Evolutionary conservation across 163 green algal species (phyloP).

Genomic region (Smithsoniella earleae): DNA sequence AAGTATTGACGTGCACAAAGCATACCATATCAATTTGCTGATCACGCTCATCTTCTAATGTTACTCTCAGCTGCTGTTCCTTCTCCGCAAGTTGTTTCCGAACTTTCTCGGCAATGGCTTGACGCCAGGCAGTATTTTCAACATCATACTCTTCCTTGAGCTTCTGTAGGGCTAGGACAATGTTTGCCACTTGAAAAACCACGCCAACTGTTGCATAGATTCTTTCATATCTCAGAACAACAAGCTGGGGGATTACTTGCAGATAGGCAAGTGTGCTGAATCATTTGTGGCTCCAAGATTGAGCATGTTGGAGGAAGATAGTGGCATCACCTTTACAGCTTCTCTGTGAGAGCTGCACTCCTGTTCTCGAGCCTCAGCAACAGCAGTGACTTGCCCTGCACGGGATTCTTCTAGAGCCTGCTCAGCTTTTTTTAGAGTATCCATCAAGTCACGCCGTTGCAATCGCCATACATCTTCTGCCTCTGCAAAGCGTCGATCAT

Average conservation of each 20-base stretch:
- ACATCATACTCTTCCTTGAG: slow-evolving; percentile 35
- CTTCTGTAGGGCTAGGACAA: slow-evolving; percentile 29
- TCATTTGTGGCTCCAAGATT: too few relatives aligned
- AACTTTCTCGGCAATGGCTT: slow-evolving; percentile 17
- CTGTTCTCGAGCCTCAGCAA: not conserved
- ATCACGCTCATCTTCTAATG: slow-evolving; percentile 36
- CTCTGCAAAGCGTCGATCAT: slow-evolving; percentile 30
- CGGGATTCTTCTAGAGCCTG: not conserved
- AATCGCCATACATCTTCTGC: slow-evolving; percentile 40
- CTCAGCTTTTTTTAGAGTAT: not conserved
- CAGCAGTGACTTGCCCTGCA: not conserved
- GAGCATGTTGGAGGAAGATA: too few relatives aligned
- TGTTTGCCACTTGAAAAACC: slow-evolving; percentile 32
- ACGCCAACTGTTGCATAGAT: too few relatives aligned
- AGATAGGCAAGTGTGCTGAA: too few relatives aligned
- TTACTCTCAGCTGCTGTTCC: slow-evolving; percentile 37
- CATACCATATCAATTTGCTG: slow-evolving; percentile 40
- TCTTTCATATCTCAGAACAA: too few relatives aligned
- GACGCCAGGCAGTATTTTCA: slow-evolving; percentile 11
- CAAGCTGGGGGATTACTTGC: too few relatives aligned
- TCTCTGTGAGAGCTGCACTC: not conserved
- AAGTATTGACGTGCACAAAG: slow-evolving; percentile 31
- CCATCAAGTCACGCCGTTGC: slow-evolving; percentile 28
- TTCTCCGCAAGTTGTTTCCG: slow-evolving; percentile 30
- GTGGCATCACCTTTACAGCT: not conserved